Percentiles rank a stretch among this genome's conserved stretches.
phyloP scores from a whole-genome alignment of 208 protist species.

The Jaenimonas drosophilae region DNA sequence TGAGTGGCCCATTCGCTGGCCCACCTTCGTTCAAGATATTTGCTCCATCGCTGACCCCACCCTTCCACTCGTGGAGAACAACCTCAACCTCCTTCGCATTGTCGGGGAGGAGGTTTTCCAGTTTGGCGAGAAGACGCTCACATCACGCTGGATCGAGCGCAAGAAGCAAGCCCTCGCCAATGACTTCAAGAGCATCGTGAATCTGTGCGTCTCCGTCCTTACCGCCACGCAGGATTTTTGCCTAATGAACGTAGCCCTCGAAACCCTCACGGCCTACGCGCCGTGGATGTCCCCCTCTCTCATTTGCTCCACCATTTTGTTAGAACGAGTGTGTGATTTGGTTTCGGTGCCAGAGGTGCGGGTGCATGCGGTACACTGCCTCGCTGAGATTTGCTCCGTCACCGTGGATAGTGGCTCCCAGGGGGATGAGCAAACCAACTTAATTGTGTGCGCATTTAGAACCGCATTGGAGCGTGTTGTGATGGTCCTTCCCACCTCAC shows the following conservation, averaged over 20 bases:
- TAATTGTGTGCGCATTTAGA: constrained; percentile 60
- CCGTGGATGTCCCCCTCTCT: constrained; percentile 70
- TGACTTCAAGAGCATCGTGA: constrained; percentile 94
- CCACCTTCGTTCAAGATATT: constrained; percentile 96
- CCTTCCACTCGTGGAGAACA: constrained; percentile 97
- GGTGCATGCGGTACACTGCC: constrained; percentile 36
- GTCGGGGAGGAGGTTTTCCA: constrained; percentile 98
- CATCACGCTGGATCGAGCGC: constrained; percentile 90
- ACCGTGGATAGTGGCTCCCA: constrained; percentile 17
- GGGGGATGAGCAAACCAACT: constrained; percentile 49
- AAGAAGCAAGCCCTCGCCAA: constrained; percentile 92
- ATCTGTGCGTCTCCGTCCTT: constrained; percentile 86
- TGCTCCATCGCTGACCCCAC: constrained; percentile 85
- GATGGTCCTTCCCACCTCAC: constrained; percentile 49
- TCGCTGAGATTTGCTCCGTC: constrained; percentile 61
- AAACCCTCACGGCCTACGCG: constrained; percentile 78
- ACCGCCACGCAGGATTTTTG: constrained; percentile 22
- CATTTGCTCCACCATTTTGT: constrained; percentile 52
- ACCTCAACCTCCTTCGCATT: constrained; percentile 94
- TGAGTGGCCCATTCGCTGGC: constrained; percentile 98
- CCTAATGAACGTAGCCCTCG: constrained; percentile 58
- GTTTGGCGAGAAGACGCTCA: constrained; percentile 96
- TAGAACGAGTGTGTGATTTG: constrained; percentile 35
- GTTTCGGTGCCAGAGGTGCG: constrained; percentile 31
- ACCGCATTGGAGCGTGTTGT: constrained; percentile 54